Conservation (phyloP, 805 yeast species). For the Dipodascopsis uninucleata region DNA sequence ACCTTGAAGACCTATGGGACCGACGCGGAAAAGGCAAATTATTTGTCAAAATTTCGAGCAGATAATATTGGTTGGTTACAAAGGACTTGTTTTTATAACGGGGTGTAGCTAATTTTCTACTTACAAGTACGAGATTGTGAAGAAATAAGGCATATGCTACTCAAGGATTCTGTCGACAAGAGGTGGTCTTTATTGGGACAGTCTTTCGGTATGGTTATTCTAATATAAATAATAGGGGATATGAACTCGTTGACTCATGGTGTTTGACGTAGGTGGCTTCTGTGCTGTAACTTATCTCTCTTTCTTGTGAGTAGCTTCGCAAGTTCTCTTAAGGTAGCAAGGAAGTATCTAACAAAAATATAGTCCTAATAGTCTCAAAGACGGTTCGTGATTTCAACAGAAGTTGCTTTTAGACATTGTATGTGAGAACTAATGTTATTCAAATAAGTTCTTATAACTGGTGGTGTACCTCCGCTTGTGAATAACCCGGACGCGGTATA, state of each 20-base stretch:
- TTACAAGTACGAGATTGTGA: constrained; percentile 45
- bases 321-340: background rate
- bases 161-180: constrained; percentile 31
- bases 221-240: background rate
- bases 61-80: constrained; percentile 35
- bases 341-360: no score
- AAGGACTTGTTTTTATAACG: background rate
- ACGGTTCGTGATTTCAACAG: constrained; percentile 4
- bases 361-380: constrained; percentile 24
- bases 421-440: constrained; percentile 43
- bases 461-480: constrained; percentile 56
- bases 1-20: constrained; percentile 18
- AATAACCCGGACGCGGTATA: constrained; percentile 48
- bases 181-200: constrained; percentile 57
- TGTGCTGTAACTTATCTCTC: constrained; percentile 50
- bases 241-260: background rate
- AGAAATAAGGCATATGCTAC: constrained; percentile 40
- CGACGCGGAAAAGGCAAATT: constrained; percentile 39
- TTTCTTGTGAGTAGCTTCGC: constrained; percentile 29
- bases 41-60: constrained; percentile 48
- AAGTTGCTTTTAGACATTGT: no score
- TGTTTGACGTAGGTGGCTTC: constrained; percentile 39
- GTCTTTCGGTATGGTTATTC: constrained; percentile 42
- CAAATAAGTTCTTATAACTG: constrained; percentile 48
- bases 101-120: background rate